These are phyloP conservation scores for Alternaria brassicicola DNA, from an alignment of 2,329 filamentous ascomycete species.

Conservation along the genomic window DNA sequence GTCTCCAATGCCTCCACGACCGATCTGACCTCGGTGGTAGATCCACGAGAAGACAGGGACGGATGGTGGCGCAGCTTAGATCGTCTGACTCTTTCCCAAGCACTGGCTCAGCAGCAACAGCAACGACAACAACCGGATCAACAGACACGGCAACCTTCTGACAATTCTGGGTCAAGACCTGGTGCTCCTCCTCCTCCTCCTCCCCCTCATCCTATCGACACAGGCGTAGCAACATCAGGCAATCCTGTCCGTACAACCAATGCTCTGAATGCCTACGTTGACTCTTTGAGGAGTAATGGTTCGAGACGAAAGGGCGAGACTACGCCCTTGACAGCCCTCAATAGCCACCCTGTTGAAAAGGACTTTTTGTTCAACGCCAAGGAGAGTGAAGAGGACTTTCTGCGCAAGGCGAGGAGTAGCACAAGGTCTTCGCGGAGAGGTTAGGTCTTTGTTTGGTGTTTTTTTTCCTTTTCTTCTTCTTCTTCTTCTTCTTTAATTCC, in stretches of 20 bases:
- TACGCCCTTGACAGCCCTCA: neutral
- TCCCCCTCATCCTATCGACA: neutral
- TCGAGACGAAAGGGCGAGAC: neutral
- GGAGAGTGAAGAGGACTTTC: constrained; percentile 5
- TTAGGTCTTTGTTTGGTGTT: neutral
- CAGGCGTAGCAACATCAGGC: neutral
- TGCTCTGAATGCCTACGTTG: neutral
- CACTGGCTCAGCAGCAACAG: neutral
- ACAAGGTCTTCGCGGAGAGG: neutral
- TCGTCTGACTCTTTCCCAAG: constrained; percentile 9
- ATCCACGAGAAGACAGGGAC: constrained; percentile 20
- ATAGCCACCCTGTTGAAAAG: neutral
- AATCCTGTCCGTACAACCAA: neutral
- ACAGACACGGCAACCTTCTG: neutral
- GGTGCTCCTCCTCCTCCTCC: neutral
- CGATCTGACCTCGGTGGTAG: constrained; percentile 30
- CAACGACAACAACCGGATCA: neutral
- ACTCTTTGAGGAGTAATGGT: neutral
- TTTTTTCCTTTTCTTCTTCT: neutral
- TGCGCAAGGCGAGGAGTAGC: neutral
- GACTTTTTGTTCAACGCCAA: neutral
- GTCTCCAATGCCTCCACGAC: constrained; percentile 22
- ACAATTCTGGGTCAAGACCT: neutral
- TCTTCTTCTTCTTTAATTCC: neutral
- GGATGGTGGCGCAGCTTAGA: constrained; percentile 21